These are phyloP conservation scores for Xylaria sp. DNA, from an alignment of 2,329 filamentous ascomycete species.

Conservation along the genomic window DNA sequence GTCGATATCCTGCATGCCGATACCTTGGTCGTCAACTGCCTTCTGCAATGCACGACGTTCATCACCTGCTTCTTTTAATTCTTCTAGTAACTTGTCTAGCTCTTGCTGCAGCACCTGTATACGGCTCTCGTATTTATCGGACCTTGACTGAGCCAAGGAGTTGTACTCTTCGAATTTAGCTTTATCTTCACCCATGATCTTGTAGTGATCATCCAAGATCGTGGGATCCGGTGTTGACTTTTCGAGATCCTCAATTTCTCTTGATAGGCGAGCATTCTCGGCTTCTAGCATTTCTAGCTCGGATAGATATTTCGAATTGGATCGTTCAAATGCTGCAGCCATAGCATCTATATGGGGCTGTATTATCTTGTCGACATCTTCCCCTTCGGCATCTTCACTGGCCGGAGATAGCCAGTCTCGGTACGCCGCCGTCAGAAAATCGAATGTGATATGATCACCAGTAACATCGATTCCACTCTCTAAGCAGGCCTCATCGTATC, in stretches of 20 bases:
- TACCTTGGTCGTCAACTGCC: slow-evolving; percentile 89
- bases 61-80: slow-evolving; percentile 82
- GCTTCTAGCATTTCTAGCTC: slow-evolving; percentile 88
- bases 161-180: slow-evolving; percentile 97
- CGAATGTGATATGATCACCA: slow-evolving; percentile 92
- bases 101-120: slow-evolving; percentile 87
- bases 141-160: slow-evolving; percentile 80
- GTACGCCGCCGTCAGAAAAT: slow-evolving; percentile 90
- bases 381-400: slow-evolving; percentile 83
- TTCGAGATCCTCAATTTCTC: slow-evolving; percentile 90
- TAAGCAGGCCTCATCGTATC: slow-evolving; percentile 89
- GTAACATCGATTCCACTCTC: slow-evolving; percentile 89
- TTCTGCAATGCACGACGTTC: slow-evolving; percentile 84
- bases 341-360: slow-evolving; percentile 87
- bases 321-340: slow-evolving; percentile 85
- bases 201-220: slow-evolving; percentile 87
- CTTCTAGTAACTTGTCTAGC: slow-evolving; percentile 79
- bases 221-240: slow-evolving; percentile 86
- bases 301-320: slow-evolving; percentile 85
- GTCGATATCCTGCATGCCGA: slow-evolving; percentile 98
- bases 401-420: slow-evolving; percentile 91
- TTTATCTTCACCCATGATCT: slow-evolving; percentile 93
- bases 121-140: slow-evolving; percentile 86
- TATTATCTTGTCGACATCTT: slow-evolving; percentile 82
- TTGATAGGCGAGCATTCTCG: slow-evolving; percentile 81